A percentile compares a stretch with the other conserved stretches of the same genome.
phyloP scores from a whole-genome alignment of 768 basidiomycete genomes.

The Amanita molliuscula region DNA sequence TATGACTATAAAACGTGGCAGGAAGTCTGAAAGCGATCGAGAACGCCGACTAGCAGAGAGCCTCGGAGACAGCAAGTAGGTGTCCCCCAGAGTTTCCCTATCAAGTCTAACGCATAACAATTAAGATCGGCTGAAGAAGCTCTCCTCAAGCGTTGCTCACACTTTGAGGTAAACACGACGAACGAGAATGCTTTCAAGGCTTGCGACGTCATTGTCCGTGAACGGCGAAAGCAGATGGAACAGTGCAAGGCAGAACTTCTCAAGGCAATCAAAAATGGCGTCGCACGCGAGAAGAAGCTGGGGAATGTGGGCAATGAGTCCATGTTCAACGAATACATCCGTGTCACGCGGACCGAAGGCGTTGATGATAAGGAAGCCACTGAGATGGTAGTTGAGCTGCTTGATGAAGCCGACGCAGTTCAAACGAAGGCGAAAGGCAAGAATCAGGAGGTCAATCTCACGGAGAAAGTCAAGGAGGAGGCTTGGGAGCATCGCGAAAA shows the following conservation, averaged over 20 bases:
- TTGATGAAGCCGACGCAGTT: constrained; percentile 49
- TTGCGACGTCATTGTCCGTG: constrained; percentile 83
- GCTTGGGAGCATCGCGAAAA: constrained; percentile 82
- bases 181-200: constrained; percentile 80
- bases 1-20: constrained; percentile 62
- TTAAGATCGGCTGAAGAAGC: constrained; percentile 82
- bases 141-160: constrained; percentile 88
- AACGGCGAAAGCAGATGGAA: constrained; percentile 69
- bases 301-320: constrained; percentile 58
- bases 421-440: constrained; percentile 36
- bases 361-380: constrained; percentile 74
- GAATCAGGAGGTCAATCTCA: constrained; percentile 44
- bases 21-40: constrained; percentile 72
- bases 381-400: constrained; percentile 42
- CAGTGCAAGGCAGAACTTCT: constrained; percentile 71
- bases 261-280: constrained; percentile 51
- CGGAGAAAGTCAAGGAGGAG: constrained; percentile 46
- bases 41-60: constrained; percentile 82
- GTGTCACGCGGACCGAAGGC: constrained; percentile 58
- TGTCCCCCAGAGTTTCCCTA: constrained; percentile 9
- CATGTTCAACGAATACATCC: constrained; percentile 70
- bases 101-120: constrained; percentile 1
- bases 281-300: constrained; percentile 59
- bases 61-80: constrained; percentile 83
- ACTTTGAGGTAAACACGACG: constrained; percentile 76